A percentile compares a stretch with the other conserved stretches of the same genome.
These are phyloP conservation scores for Tolypocladium inflatum DNA, from an alignment of 2,329 filamentous ascomycete genomes.

Conservation along the genomic window DNA sequence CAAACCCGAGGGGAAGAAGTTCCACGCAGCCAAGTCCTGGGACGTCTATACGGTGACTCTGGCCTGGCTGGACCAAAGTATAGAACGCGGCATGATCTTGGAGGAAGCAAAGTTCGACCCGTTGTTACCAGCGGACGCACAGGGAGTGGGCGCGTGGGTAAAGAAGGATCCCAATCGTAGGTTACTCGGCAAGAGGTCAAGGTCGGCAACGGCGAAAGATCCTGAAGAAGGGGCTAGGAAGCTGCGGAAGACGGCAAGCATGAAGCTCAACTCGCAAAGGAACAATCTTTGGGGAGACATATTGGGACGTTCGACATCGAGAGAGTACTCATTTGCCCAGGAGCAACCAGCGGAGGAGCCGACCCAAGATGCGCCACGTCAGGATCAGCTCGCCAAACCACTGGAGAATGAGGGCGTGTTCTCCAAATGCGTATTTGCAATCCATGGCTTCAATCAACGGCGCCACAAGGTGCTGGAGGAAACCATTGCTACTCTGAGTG, in stretches of 20 bases:
- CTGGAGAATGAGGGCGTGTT: slow-evolving; percentile 34
- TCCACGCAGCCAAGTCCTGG: slow-evolving; percentile 79
- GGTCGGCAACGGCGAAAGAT: slow-evolving; percentile 35
- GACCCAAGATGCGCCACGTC: background rate
- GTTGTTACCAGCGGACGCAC: slow-evolving; percentile 54
- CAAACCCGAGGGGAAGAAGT: slow-evolving; percentile 78
- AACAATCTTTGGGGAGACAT: slow-evolving; percentile 90
- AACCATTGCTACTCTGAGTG: slow-evolving; percentile 38
- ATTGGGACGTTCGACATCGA: slow-evolving; percentile 38
- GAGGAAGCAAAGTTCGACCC: slow-evolving; percentile 83
- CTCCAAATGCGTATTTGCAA: slow-evolving; percentile 45
- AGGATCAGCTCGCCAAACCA: background rate
- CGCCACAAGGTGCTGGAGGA: slow-evolving; percentile 39
- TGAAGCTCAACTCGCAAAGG: slow-evolving; percentile 70
- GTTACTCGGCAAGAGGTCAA: slow-evolving; percentile 48
- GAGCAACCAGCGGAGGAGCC: slow-evolving; percentile 9
- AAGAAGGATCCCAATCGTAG: slow-evolving; percentile 36
- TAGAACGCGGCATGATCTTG: slow-evolving; percentile 80
- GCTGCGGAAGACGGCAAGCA: slow-evolving; percentile 77
- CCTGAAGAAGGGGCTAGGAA: slow-evolving; percentile 61
- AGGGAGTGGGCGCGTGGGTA: slow-evolving; percentile 69
- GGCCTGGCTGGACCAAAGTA: slow-evolving; percentile 78
- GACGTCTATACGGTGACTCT: slow-evolving; percentile 67
- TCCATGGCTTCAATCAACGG: slow-evolving; percentile 47
- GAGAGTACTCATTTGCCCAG: slow-evolving; percentile 22